Conservation (phyloP, 495 filamentous ascomycete genomes). For the Penicillium maclennaniae region DNA sequence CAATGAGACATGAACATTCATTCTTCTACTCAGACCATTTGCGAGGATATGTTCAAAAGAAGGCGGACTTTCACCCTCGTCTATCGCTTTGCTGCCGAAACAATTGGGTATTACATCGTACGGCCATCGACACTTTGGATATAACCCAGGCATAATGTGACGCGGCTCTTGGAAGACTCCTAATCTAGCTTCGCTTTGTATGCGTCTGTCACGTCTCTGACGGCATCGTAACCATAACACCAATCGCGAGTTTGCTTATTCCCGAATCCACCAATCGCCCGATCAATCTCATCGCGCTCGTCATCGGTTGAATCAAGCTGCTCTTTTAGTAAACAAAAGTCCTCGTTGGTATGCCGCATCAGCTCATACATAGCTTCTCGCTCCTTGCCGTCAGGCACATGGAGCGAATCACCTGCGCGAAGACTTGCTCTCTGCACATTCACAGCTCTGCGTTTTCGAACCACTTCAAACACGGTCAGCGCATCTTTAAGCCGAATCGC, state of each 20-base stretch:
- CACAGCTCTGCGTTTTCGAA: background rate
- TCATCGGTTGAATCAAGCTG: background rate
- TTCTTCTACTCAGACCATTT: no score
- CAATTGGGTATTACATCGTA: no score
- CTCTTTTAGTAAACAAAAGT: background rate
- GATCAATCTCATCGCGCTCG: background rate
- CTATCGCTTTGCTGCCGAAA: no score
- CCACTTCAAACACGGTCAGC: background rate
- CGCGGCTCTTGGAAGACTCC: background rate
- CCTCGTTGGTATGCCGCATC: background rate
- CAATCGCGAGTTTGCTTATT: constrained; percentile 5
- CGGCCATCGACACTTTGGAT: no score
- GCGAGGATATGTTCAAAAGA: no score
- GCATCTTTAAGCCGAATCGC: background rate
- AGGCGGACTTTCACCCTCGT: no score
- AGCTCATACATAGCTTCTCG: background rate
- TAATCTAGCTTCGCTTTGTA: background rate
- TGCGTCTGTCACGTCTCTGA: background rate
- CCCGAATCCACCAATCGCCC: background rate
- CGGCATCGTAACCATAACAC: constrained; percentile 5
- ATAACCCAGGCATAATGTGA: no score
- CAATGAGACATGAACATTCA: no score
- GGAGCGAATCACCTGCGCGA: constrained; percentile 1
- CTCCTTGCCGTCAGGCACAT: background rate
- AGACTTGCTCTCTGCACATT: constrained; percentile 1